These are phyloP conservation scores for Yamadazyma buinensis DNA, from an alignment of 1,139 yeast species.

Conservation along the genomic window DNA sequence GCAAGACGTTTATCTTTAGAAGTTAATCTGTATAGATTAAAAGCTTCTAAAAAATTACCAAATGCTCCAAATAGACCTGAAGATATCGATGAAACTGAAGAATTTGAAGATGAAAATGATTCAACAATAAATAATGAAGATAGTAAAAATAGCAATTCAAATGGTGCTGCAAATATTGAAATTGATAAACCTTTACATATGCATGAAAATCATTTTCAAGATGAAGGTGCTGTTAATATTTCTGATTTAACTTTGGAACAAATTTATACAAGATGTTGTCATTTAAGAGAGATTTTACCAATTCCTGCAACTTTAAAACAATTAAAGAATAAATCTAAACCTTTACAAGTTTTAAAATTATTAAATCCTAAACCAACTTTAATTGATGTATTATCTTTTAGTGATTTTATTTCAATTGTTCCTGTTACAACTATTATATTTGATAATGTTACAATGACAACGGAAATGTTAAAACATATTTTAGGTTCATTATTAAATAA, in stretches of 20 bases:
- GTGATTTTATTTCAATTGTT: slow-evolving; percentile 81
- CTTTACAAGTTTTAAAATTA: slow-evolving; percentile 72
- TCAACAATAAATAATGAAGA: slow-evolving; percentile 16
- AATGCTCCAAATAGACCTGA: neutral
- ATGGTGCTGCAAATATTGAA: slow-evolving; percentile 15
- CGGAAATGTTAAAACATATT: slow-evolving; percentile 74
- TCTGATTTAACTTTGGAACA: slow-evolving; percentile 53
- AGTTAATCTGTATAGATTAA: slow-evolving; percentile 40
- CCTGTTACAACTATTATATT: slow-evolving; percentile 77
- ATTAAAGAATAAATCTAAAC: slow-evolving; percentile 69
- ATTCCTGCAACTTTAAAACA: slow-evolving; percentile 89
- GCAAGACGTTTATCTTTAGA: slow-evolving; percentile 68
- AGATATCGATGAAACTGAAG: slow-evolving; percentile 6
- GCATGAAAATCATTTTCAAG: slow-evolving; percentile 60
- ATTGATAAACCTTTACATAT: slow-evolving; percentile 60
- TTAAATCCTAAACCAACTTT: slow-evolving; percentile 88
- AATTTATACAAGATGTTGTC: slow-evolving; percentile 88
- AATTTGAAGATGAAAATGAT: slow-evolving; percentile 11
- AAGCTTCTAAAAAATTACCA: slow-evolving; percentile 3
- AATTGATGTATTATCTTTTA: slow-evolving; percentile 82
- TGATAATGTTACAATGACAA: slow-evolving; percentile 76
- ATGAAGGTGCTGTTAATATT: slow-evolving; percentile 17
- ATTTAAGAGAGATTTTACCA: slow-evolving; percentile 85
- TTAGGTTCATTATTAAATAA: slow-evolving; percentile 61
- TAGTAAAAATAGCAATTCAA: slow-evolving; percentile 16